These are phyloP conservation scores for Achaetomiella virescens DNA, from an alignment of 495 filamentous ascomycete species.

Conservation along the genomic window DNA sequence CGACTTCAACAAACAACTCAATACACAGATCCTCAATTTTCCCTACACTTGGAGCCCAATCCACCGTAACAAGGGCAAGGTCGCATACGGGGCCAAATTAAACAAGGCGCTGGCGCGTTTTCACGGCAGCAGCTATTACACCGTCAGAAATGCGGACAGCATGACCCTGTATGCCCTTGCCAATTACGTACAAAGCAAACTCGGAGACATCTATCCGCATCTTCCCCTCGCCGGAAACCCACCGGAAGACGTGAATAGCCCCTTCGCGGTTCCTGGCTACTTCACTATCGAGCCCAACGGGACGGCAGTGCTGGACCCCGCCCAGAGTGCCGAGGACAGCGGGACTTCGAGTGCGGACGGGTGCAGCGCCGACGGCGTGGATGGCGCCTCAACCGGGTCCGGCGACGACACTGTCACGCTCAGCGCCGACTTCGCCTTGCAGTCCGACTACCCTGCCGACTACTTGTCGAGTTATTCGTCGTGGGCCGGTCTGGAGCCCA, in stretches of 20 bases:
- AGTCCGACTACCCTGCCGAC: not conserved
- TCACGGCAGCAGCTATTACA: not conserved
- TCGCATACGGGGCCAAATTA: not conserved
- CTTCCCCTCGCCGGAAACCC: not conserved
- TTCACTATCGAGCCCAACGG: not conserved
- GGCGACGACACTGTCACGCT: not conserved
- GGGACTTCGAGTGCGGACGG: not conserved
- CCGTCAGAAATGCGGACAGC: not conserved
- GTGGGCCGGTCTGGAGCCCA: not conserved
- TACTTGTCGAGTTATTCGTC: not conserved
- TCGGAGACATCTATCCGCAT: not conserved
- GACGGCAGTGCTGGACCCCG: not conserved
- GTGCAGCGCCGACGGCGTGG: not conserved
- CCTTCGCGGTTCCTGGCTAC: not conserved
- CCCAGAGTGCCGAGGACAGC: not conserved
- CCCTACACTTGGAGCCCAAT: too few relatives aligned
- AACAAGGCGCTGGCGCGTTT: not conserved
- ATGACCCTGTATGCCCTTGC: not conserved
- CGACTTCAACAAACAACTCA: too few relatives aligned
- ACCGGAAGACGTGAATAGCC: not conserved
- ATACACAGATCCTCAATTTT: too few relatives aligned
- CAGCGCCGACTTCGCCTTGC: not conserved
- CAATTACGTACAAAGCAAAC: not conserved
- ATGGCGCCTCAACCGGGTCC: not conserved
- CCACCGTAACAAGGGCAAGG: too few relatives aligned